Conservation (phyloP, 2,329 filamentous ascomycete species). For the Neurospora crassa region DNA sequence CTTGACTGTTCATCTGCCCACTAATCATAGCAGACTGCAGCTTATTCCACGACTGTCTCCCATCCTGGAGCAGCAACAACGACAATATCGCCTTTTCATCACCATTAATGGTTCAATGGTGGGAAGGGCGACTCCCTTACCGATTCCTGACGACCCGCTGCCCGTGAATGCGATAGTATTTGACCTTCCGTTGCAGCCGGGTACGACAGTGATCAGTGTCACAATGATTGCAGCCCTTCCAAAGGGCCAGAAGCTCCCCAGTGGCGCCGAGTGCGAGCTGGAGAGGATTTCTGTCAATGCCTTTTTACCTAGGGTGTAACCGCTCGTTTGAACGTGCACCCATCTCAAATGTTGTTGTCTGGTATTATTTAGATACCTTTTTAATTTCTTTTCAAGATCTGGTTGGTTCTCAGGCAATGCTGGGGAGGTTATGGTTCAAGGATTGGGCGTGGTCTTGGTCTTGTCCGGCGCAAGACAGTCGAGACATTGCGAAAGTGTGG, state of each 20-base stretch:
- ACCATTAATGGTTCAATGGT: constrained; percentile 57
- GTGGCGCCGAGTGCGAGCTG: constrained; percentile 58
- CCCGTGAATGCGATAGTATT: constrained; percentile 57
- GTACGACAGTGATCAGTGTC: constrained; percentile 69
- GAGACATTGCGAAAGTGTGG: background rate
- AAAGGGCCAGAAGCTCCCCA: constrained; percentile 44
- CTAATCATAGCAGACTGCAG: constrained; percentile 60
- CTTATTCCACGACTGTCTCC: constrained; percentile 57
- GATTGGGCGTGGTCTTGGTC: background rate
- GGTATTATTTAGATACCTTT: background rate
- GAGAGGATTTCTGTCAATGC: constrained; percentile 71
- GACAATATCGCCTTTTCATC: constrained; percentile 70
- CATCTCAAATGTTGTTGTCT: background rate
- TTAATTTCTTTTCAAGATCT: background rate
- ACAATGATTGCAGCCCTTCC: constrained; percentile 66
- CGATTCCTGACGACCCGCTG: constrained; percentile 44
- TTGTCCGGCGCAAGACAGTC: background rate
- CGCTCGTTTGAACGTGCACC: background rate
- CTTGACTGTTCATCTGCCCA: constrained; percentile 59
- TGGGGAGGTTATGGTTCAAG: background rate
- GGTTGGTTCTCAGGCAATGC: background rate
- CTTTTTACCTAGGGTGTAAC: constrained; percentile 49
- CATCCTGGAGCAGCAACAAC: constrained; percentile 44
- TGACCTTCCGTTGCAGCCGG: constrained; percentile 60
- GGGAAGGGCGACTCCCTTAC: constrained; percentile 31